These are phyloP conservation scores for Zygotorulaspora sp. DNA, from an alignment of 805 yeast genomes.

Conservation along the genomic window DNA sequence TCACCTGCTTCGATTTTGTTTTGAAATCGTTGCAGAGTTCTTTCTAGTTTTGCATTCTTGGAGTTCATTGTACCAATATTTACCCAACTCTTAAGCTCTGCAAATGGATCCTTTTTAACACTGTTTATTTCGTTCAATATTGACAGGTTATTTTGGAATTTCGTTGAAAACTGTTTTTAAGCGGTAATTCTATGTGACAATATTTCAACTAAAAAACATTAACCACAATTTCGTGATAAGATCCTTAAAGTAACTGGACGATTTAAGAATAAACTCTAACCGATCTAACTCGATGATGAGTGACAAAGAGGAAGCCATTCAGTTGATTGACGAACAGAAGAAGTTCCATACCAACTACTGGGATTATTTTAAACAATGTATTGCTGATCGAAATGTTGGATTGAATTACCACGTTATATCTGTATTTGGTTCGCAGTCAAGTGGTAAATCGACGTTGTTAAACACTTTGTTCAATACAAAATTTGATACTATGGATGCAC, in stretches of 20 bases:
- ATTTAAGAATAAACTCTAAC: too few species aligned
- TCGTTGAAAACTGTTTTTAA: slow-evolving; percentile 1
- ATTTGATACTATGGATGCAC: slow-evolving; percentile 92
- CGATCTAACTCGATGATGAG: background rate
- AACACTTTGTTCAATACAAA: slow-evolving; percentile 80
- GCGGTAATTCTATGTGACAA: background rate
- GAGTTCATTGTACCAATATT: too few species aligned
- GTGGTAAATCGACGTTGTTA: slow-evolving; percentile 91
- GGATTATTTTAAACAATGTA: slow-evolving; percentile 23
- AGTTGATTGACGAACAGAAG: slow-evolving; percentile 51
- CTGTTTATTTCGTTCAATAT: background rate
- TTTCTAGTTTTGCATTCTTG: slow-evolving; percentile 42
- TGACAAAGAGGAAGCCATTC: slow-evolving; percentile 36
- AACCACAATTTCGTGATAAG: too few species aligned
- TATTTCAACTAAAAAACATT: too few species aligned
- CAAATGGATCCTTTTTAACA: too few species aligned
- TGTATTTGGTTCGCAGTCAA: slow-evolving; percentile 95
- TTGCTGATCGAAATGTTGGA: slow-evolving; percentile 43
- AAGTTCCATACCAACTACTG: slow-evolving; percentile 36
- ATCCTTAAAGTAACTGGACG: too few species aligned
- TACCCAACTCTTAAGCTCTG: too few species aligned
- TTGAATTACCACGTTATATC: slow-evolving; percentile 83
- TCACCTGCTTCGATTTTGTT: slow-evolving; percentile 66
- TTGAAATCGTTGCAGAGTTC: slow-evolving; percentile 62
- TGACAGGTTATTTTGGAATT: background rate